Evolutionary conservation across 2,329 filamentous ascomycete genomes (phyloP), one percentile per base, ranked within the genome.

Genomic region (Talaromyces funiculosus): DNA sequence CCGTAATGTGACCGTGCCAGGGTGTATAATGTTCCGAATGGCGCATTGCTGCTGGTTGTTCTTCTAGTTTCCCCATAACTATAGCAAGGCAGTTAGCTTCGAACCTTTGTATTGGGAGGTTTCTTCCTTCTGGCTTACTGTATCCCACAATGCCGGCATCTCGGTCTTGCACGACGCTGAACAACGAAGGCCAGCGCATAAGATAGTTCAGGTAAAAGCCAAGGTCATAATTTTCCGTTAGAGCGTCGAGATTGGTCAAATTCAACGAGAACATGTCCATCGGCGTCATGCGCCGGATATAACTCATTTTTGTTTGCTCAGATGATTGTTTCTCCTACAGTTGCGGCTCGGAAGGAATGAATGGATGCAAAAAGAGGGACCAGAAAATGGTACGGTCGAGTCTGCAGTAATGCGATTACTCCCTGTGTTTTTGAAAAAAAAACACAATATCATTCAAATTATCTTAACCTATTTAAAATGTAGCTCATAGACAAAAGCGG

Each of bases 1-100:
- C 94, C 4, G 94, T 99, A 72, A 99, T 96, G 77, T 99, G 94
- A 20, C 92, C 93, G 78, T 99, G 94, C 90, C 92, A 97, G n/a
- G 93, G 93, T n/a, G 96, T 88, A 78, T 95, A 96, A 78, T 97
- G 92, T 69, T 88, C 83, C 54, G 90, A 94, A 69, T 86, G 86
- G 62, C 85, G 82, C 73, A 89, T 84, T 57, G 86, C 86, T 47
- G 90, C 81, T 16, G 90, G 88, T 59, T 91, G 95, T 65, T 91
- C 87, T 80, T 97, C 93, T 63, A 96, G 84, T 79, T 99, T 99
- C 72, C 93, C 94, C 85, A 99, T 96, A 72, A 99, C 92, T 96
- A 66, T 57, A 42, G 54, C 29, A 20, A 31, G 10, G 9, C 18
- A 18, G 10, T 54, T 38, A 60, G 42, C 29, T 47, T 47, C n/a